Evolutionary conservation across 768 basidiomycete species (phyloP).

Genomic region (Multifurca ochricompacta): DNA sequence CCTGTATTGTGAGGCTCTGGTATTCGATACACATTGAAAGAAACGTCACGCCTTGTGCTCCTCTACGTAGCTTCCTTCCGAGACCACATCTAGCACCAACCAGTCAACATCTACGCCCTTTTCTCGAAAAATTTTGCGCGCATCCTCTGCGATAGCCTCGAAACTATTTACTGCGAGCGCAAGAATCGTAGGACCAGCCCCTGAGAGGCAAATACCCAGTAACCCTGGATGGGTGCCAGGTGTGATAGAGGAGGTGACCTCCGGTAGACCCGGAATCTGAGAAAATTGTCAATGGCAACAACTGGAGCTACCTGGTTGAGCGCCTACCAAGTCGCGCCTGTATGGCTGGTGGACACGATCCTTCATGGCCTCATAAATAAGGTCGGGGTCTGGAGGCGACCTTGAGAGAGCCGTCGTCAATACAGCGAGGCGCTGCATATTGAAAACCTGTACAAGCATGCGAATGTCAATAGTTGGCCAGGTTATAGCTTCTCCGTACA

Average conservation of each 20-base stretch:
- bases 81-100: constrained; percentile 69
- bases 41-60: not conserved
- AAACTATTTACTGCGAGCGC: constrained; percentile 85
- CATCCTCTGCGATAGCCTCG: constrained; percentile 78
- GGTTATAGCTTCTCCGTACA: not conserved
- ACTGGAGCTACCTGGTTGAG: not conserved
- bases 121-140: constrained; percentile 60
- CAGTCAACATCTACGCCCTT: constrained; percentile 81
- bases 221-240: constrained; percentile 89
- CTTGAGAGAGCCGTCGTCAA: constrained; percentile 89
- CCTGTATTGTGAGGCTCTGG: not conserved
- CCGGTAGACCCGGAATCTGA: constrained; percentile 92
- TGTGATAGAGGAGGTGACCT: constrained; percentile 84
- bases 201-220: constrained; percentile 94
- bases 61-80: constrained; percentile 33
- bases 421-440: constrained; percentile 92
- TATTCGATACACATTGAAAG: not conserved
- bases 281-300: not conserved
- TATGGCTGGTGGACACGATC: constrained; percentile 98
- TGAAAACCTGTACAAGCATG: constrained; percentile 71
- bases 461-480: not conserved
- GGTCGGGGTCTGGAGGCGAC: constrained; percentile 84
- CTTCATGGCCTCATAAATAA: constrained; percentile 99
- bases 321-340: constrained; percentile 70
- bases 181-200: constrained; percentile 95